A percentile compares a stretch with the other conserved stretches of the same genome.
phyloP scores from a whole-genome alignment of 768 basidiomycete genomes.

The Tulasnella sp. region DNA sequence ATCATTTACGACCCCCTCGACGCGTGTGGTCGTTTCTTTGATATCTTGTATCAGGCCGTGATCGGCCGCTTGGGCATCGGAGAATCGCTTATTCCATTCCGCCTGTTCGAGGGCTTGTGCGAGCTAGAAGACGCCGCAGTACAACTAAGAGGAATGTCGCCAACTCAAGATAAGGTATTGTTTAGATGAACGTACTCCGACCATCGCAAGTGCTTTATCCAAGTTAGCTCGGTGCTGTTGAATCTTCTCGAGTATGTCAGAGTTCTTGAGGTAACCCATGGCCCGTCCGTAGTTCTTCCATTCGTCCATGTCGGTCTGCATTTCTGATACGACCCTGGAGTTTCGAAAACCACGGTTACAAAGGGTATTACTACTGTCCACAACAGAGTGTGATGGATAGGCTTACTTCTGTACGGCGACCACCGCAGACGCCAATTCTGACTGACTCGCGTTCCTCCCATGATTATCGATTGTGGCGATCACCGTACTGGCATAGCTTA shows the following conservation, averaged over 20 bases:
- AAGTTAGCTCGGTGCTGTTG: not conserved
- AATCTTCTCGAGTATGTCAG: constrained; percentile 1
- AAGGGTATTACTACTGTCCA: not conserved
- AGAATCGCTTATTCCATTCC: too few relatives aligned
- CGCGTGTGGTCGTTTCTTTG: too few relatives aligned
- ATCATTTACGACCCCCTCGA: too few relatives aligned
- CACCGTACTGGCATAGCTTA: not conserved
- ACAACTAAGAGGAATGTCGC: not conserved
- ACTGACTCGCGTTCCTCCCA: not conserved
- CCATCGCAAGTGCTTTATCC: not conserved
- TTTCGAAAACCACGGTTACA: not conserved
- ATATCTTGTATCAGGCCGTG: too few relatives aligned
- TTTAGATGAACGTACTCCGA: constrained; percentile 10
- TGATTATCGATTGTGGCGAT: not conserved
- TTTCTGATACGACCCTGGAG: not conserved
- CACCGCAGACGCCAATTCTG: not conserved
- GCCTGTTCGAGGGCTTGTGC: too few relatives aligned
- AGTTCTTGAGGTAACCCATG: not conserved
- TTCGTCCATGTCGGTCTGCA: not conserved
- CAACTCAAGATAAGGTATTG: too few relatives aligned
- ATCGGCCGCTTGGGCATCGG: too few relatives aligned
- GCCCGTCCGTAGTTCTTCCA: constrained; percentile 1
- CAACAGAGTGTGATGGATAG: not conserved
- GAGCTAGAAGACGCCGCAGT: too few relatives aligned
- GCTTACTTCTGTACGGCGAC: not conserved